Evolutionary conservation across 176 grass and related monocot species (phyloP).

Genomic region (Avena sativa): DNA sequence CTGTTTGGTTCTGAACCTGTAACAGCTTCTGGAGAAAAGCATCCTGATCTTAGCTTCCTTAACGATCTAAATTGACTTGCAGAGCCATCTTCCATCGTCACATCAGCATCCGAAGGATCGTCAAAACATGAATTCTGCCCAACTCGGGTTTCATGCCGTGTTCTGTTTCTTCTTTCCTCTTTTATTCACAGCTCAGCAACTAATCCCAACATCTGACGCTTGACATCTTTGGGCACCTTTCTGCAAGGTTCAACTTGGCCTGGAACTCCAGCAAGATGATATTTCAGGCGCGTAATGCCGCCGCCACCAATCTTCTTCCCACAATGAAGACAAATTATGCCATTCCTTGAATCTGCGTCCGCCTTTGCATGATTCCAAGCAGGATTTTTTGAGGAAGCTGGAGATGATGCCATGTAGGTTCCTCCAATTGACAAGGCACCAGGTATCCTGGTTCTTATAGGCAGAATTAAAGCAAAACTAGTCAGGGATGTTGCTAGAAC

Average conservation of each 20-base stretch:
- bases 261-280: slow-evolving; percentile 63
- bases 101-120: slow-evolving; percentile 28
- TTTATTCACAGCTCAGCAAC: slow-evolving; percentile 39
- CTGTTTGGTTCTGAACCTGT: slow-evolving; percentile 38
- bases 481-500: slow-evolving; percentile 3
- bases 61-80: slow-evolving; percentile 26
- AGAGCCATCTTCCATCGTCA: slow-evolving; percentile 33
- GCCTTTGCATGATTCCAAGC: slow-evolving; percentile 63
- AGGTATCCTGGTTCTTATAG: not conserved
- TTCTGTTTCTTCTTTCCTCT: slow-evolving; percentile 45
- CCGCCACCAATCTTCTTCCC: slow-evolving; percentile 52
- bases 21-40: slow-evolving; percentile 15
- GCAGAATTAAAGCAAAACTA: not conserved
- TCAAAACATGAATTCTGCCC: not conserved
- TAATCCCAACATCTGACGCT: slow-evolving; percentile 44
- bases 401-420: slow-evolving; percentile 38
- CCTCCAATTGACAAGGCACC: slow-evolving; percentile 8
- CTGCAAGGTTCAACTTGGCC: slow-evolving; percentile 58
- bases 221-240: slow-evolving; percentile 58
- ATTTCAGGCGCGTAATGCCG: slow-evolving; percentile 58
- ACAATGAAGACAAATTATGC: slow-evolving; percentile 55
- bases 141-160: slow-evolving; percentile 23
- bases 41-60: slow-evolving; percentile 50
- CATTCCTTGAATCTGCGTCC: slow-evolving; percentile 36
- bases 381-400: slow-evolving; percentile 44